Conservation (phyloP, 768 basidiomycete genomes). For the Tricholomella constricta region DNA sequence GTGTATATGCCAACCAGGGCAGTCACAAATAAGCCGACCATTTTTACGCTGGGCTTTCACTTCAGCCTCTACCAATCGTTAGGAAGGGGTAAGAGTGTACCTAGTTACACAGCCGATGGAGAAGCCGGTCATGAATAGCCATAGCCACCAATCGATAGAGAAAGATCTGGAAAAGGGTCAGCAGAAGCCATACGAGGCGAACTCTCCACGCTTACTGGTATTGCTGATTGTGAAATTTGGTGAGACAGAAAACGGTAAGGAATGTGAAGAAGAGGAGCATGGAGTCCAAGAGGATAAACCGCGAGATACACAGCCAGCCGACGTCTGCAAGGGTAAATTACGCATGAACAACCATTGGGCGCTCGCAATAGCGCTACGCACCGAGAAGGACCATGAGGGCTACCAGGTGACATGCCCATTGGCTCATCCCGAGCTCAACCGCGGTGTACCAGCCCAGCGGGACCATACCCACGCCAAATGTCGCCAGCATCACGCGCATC, state of each 20-base stretch:
- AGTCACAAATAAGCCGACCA: slow-evolving; percentile 95
- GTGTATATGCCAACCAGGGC: slow-evolving; percentile 95
- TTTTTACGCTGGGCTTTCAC: slow-evolving; percentile 73
- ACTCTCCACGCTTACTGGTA: slow-evolving; percentile 63
- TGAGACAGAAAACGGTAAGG: slow-evolving; percentile 90
- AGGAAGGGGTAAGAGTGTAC: slow-evolving; percentile 35
- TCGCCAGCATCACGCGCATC: slow-evolving; percentile 94
- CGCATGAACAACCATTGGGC: not conserved
- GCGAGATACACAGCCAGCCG: slow-evolving; percentile 94
- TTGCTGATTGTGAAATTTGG: slow-evolving; percentile 98
- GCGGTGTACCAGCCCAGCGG: slow-evolving; percentile 97
- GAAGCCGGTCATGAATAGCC: slow-evolving; percentile 89
- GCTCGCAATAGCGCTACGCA: slow-evolving; percentile 35
- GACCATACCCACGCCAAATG: slow-evolving; percentile 93
- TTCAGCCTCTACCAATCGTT: not conserved
- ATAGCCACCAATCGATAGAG: slow-evolving; percentile 96
- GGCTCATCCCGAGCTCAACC: slow-evolving; percentile 89
- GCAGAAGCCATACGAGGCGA: slow-evolving; percentile 5
- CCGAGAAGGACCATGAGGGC: slow-evolving; percentile 93
- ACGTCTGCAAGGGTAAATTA: slow-evolving; percentile 82
- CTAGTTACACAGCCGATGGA: slow-evolving; percentile 96
- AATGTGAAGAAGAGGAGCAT: slow-evolving; percentile 99
- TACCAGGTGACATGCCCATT: slow-evolving; percentile 87
- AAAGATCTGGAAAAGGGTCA: slow-evolving; percentile 63
- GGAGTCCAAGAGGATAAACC: slow-evolving; percentile 96